These are phyloP conservation scores for Steccherinum ochraceum DNA, from an alignment of 768 basidiomycete species.

Conservation along the genomic window DNA sequence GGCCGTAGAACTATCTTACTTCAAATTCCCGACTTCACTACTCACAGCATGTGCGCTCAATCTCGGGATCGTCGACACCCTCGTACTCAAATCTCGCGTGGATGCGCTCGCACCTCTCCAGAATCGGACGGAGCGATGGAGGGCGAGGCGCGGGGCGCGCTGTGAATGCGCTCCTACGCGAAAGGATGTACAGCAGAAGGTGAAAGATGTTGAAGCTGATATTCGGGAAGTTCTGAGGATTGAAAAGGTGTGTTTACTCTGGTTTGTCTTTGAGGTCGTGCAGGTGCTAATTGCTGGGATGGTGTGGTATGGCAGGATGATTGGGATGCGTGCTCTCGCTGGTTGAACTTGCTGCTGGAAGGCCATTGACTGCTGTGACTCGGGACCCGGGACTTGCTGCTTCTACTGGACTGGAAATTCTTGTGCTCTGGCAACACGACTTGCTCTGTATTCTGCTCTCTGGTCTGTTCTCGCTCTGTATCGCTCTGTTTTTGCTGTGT, in stretches of 20 bases:
- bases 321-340: no score
- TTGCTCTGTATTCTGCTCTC: no score
- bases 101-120: conserved; percentile 15
- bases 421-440: no score
- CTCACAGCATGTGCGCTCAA: conserved; percentile 49
- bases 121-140: neutral
- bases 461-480: no score
- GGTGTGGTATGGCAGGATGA: no score
- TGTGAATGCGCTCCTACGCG: conserved; percentile 9
- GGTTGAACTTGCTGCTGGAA: no score
- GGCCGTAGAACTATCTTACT: conserved; percentile 42
- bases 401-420: no score
- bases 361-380: no score
- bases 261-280: no score
- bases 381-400: no score
- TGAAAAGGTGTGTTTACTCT: conserved; percentile 8
- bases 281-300: no score
- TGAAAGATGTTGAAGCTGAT: conserved; percentile 10
- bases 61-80: conserved; percentile 34
- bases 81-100: conserved; percentile 26
- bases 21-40: conserved; percentile 45
- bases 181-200: conserved; percentile 11
- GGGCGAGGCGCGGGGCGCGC: conserved; percentile 3
- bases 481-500: no score
- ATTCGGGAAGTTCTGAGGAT: conserved; percentile 14